Evolutionary conservation across 495 filamentous ascomycete genomes (phyloP), one percentile per base, ranked within the genome.

Genomic region (Peziza echinospora): DNA sequence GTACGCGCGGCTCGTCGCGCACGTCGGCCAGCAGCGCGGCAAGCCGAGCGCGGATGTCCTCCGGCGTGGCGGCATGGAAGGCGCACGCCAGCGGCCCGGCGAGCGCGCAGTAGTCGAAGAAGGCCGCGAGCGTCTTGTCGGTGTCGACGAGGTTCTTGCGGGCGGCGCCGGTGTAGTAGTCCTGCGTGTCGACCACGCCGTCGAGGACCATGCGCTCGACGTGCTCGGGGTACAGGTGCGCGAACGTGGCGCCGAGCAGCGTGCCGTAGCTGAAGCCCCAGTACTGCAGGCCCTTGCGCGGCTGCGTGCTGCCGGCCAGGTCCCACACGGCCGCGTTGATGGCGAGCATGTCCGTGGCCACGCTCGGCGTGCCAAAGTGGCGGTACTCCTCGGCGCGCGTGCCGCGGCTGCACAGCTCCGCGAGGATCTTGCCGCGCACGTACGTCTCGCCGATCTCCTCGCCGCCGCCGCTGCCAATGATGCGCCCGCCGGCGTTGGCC

Each of bases 211-310:
- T 52, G 30, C 67, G 60, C 26, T 65, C 63, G 1, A 73, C 60
- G 30, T 61, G 60, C 5, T 64, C 56, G 1, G 69, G 69, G 47
- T 64, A 71, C 60, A 75, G 59, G 10, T 63, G 56, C 6, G 68
- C 68, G 46, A 70, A 69, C 0, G 69, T 71, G 9, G 58, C 61
- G 9, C 72, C 72, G 11, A 76, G 53, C 9, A 67, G 57, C 17
- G 67, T 71, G 16, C 70, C 70, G 46, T 72, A 73, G 30, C 65
- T 67, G 26, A 71, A 71, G 5, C 70, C 70, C 69, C 69, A 72
- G 50, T 71, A 73, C 45, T 62, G 66, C 2, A 73, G 49, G 48
- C 65, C 67, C 21, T 59, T 51, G 5, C 59, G 62, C 23, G 57
- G 51, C 24, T 56, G 51, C 43, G 60, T 58, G 42, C 61, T 58